phyloP scores from a whole-genome alignment of 805 yeast species.

The Helenozyma rhizophorensis region DNA sequence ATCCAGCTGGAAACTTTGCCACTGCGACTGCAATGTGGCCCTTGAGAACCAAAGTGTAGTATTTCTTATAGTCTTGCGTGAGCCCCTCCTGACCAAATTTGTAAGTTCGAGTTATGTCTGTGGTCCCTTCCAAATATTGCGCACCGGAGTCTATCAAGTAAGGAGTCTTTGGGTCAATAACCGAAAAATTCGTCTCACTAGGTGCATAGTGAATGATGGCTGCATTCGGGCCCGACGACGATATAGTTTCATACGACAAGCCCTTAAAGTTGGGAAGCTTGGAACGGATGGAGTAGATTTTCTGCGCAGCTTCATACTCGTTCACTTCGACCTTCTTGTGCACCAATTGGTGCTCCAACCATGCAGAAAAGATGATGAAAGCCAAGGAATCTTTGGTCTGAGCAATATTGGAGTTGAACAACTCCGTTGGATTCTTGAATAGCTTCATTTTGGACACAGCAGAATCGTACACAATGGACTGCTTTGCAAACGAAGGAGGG shows the following conservation, averaged over 20 bases:
- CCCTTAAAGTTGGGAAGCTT: constrained; percentile 56
- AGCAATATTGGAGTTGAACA: constrained; percentile 65
- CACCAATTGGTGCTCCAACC: constrained; percentile 65
- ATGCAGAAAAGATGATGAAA: constrained; percentile 66
- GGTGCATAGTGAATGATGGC: constrained; percentile 78
- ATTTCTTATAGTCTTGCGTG: constrained; percentile 47
- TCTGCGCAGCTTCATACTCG: constrained; percentile 64
- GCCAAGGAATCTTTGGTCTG: constrained; percentile 85
- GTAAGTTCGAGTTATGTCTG: constrained; percentile 88
- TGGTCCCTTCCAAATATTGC: constrained; percentile 90
- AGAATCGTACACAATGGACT: constrained; percentile 23
- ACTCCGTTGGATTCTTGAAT: constrained; percentile 69
- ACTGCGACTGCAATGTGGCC: constrained; percentile 87
- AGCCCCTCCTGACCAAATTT: constrained; percentile 48
- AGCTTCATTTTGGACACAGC: constrained; percentile 55
- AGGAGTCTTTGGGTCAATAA: constrained; percentile 62
- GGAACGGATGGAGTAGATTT: constrained; percentile 52
- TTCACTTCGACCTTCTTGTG: constrained; percentile 39
- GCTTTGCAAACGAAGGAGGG: constrained; percentile 27
- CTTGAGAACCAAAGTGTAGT: constrained; percentile 82
- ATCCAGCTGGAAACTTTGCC: constrained; percentile 63
- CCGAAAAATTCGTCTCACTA: constrained; percentile 48
- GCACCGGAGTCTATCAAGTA: constrained; percentile 88
- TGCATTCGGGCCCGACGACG: constrained; percentile 72
- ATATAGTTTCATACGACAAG: constrained; percentile 70